A percentile compares a stretch with the other conserved stretches of the same genome.
Conservation (phyloP, 805 yeast genomes). For the Barnettozyma populi region DNA sequence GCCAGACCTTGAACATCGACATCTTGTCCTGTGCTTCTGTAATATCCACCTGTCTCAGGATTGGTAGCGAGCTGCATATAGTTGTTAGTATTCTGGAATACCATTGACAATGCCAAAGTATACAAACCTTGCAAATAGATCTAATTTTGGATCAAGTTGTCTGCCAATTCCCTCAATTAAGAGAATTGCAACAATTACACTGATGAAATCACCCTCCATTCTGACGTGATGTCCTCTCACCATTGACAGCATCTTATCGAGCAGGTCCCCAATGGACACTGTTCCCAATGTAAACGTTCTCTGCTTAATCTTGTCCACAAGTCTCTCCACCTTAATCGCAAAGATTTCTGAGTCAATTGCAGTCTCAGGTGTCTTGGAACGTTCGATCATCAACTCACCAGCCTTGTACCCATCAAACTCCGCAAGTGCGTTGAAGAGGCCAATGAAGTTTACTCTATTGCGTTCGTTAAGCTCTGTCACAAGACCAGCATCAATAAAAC, state of each 20-base stretch:
- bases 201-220: conserved; percentile 95
- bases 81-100: conserved; percentile 25
- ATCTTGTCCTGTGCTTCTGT: conserved; percentile 62
- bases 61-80: conserved; percentile 29
- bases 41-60: conserved; percentile 63
- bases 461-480: conserved; percentile 79
- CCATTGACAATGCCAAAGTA: conserved; percentile 34
- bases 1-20: conserved; percentile 86
- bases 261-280: conserved; percentile 83
- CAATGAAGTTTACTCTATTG: conserved; percentile 83
- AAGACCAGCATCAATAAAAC: conserved; percentile 89
- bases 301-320: conserved; percentile 75
- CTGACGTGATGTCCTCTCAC: conserved; percentile 92
- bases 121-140: conserved; percentile 94
- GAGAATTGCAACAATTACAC: conserved; percentile 90
- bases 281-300: conserved; percentile 91
- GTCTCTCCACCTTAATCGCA: conserved; percentile 78
- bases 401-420: conserved; percentile 92
- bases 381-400: conserved; percentile 92
- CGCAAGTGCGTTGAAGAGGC: conserved; percentile 80
- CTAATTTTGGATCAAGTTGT: conserved; percentile 87
- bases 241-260: conserved; percentile 85
- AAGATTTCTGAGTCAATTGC: conserved; percentile 81
- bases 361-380: conserved; percentile 92
- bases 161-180: conserved; percentile 93